Conservation (phyloP, 164 flowering plant genomes). For the Vitis rotundifolia region DNA sequence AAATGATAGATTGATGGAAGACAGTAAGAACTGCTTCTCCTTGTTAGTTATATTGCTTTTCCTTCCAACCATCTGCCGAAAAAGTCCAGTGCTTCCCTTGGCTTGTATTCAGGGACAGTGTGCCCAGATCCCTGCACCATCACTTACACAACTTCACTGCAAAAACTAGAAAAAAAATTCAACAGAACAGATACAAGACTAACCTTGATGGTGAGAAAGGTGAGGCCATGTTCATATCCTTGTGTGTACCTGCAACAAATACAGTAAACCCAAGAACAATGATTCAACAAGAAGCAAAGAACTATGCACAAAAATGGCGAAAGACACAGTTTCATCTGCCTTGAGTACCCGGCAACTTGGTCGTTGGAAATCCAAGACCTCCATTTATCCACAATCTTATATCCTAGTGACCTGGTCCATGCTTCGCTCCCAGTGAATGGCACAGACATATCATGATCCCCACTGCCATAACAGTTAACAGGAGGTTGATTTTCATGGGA, state of each 20-base stretch:
- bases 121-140: slow-evolving; percentile 80
- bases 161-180: background rate
- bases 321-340: background rate
- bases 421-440: slow-evolving; percentile 59
- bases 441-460: slow-evolving; percentile 74
- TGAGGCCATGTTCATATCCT: slow-evolving; percentile 45
- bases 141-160: slow-evolving; percentile 5
- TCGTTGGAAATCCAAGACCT: slow-evolving; percentile 45
- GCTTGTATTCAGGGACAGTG: slow-evolving; percentile 88
- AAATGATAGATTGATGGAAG: background rate
- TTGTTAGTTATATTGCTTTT: slow-evolving; percentile 9
- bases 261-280: too few relatives aligned
- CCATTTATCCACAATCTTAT: slow-evolving; percentile 50
- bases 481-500: background rate
- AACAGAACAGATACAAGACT: background rate
- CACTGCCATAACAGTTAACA: slow-evolving; percentile 23
- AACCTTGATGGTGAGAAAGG: slow-evolving; percentile 59
- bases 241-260: slow-evolving; percentile 35
- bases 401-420: slow-evolving; percentile 59
- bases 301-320: background rate
- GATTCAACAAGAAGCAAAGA: background rate
- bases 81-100: slow-evolving; percentile 66
- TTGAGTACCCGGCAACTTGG: slow-evolving; percentile 51
- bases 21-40: background rate
- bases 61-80: slow-evolving; percentile 64